Conservation (phyloP, 306 rosid species). For the Citrullus colocynthis region DNA sequence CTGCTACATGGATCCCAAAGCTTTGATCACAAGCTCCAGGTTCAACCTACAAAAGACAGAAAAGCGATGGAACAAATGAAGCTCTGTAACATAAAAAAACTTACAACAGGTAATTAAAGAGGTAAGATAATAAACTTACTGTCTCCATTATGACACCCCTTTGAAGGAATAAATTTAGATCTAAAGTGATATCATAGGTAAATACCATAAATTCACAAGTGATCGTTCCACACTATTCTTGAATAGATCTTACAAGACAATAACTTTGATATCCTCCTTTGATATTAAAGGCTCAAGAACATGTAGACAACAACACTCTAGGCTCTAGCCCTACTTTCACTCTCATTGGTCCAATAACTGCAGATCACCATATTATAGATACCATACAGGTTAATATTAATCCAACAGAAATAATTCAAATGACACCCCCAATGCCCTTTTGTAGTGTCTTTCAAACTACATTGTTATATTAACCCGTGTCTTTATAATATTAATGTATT, state of each 20-base stretch:
- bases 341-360: background rate
- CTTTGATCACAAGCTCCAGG: conserved; percentile 99
- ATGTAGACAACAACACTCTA: background rate
- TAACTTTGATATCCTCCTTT: background rate
- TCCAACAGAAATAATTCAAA: background rate
- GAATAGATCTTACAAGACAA: background rate
- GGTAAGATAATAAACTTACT: background rate
- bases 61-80: background rate
- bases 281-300: background rate
- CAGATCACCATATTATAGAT: background rate
- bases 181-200: background rate
- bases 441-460: background rate
- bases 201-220: background rate
- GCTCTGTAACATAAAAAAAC: background rate
- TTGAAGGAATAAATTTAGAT: background rate
- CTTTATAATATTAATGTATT: background rate
- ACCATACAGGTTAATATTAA: background rate
- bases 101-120: background rate
- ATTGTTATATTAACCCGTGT: background rate
- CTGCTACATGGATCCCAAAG: conserved; percentile 96
- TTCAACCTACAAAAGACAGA: conserved; percentile 56
- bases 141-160: background rate
- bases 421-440: background rate
- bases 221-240: background rate
- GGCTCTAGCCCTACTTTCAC: background rate